Evolutionary conservation across 2,329 filamentous ascomycete genomes (phyloP).

Genomic region (Ophiostoma tasmaniense): DNA sequence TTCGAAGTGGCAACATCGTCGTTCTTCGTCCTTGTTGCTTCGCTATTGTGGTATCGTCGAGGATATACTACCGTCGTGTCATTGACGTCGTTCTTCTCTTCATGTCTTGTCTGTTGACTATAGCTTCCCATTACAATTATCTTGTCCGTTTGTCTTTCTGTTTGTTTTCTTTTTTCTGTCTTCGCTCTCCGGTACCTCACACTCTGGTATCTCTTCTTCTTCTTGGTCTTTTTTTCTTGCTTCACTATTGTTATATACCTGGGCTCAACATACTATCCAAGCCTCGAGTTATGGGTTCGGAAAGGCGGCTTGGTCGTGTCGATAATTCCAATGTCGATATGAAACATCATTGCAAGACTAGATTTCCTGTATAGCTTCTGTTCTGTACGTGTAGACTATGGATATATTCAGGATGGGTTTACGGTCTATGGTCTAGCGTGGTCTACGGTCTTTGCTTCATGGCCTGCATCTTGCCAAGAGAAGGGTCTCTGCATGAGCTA

Average conservation of each 20-base stretch:
- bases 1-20: too few relatives aligned
- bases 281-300: background rate
- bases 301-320: background rate
- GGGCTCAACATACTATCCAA: background rate
- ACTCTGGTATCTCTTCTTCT: background rate
- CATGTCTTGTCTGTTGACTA: background rate
- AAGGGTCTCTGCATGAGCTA: background rate
- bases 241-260: background rate
- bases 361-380: background rate
- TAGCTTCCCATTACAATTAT: background rate
- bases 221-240: background rate
- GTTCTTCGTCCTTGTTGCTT: too few relatives aligned
- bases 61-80: too few relatives aligned
- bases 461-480: background rate
- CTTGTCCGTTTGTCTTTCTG: background rate
- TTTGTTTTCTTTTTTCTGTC: background rate
- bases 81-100: background rate
- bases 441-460: too few relatives aligned
- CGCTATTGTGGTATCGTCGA: background rate
- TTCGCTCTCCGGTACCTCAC: background rate
- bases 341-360: background rate
- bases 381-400: background rate
- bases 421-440: too few relatives aligned
- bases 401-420: background rate
- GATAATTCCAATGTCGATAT: background rate